These are phyloP conservation scores for Onygenales sp. DNA, from an alignment of 2,329 filamentous ascomycete species.

Conservation along the genomic window DNA sequence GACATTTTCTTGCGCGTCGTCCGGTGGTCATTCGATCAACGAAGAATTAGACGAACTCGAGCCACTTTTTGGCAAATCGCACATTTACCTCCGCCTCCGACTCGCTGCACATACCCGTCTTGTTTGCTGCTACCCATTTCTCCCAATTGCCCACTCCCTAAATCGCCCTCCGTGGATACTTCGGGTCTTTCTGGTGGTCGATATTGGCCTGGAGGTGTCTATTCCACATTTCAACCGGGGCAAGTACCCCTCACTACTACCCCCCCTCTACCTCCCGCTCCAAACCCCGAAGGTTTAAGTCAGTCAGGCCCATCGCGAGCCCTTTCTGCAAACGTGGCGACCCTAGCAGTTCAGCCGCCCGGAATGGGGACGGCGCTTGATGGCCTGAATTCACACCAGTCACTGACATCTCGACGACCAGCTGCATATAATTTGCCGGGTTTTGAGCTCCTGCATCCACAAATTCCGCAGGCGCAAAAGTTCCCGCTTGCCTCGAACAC, in stretches of 20 bases:
- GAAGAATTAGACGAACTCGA: no score
- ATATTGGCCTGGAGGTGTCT: slow-evolving; percentile 37
- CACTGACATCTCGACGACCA: slow-evolving; percentile 61
- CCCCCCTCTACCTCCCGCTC: slow-evolving; percentile 27
- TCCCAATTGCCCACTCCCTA: not conserved
- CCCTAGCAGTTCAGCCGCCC: slow-evolving; percentile 49
- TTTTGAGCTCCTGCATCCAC: slow-evolving; percentile 60
- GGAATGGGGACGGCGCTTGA: slow-evolving; percentile 55
- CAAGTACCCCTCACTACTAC: slow-evolving; percentile 30
- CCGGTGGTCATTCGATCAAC: no score
- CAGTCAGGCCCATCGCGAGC: slow-evolving; percentile 34
- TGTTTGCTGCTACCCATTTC: not conserved
- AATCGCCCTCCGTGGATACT: slow-evolving; percentile 42
- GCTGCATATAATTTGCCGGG: slow-evolving; percentile 59
- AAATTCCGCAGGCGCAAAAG: slow-evolving; percentile 42
- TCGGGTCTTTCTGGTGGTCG: slow-evolving; percentile 38
- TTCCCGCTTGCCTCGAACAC: slow-evolving; percentile 34
- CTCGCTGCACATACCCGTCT: not conserved
- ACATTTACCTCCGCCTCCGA: no score
- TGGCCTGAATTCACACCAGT: slow-evolving; percentile 51
- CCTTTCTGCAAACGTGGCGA: slow-evolving; percentile 50
- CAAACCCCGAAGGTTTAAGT: slow-evolving; percentile 30
- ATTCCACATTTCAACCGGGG: slow-evolving; percentile 20
- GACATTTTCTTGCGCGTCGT: no score
- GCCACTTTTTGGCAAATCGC: no score